Percentiles rank a stretch among this genome's conserved stretches.
Conservation (phyloP, 1,284 basidiomycete genomes). For the Meripilus lineatus region DNA sequence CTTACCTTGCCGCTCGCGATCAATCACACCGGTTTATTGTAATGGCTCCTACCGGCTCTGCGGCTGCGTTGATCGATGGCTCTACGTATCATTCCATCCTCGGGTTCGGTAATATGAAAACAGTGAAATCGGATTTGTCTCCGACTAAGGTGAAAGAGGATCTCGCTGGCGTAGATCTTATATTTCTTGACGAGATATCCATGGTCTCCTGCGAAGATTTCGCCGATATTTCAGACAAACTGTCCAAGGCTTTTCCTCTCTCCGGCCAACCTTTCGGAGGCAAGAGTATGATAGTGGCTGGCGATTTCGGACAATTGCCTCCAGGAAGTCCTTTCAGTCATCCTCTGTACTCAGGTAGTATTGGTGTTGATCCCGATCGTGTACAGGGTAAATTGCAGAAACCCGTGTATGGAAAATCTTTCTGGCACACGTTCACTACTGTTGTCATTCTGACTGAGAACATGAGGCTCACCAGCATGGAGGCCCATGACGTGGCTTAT, state of each 20-base stretch:
- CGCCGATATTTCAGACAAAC: conserved; percentile 5
- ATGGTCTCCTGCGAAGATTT: conserved; percentile 8
- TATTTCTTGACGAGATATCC: no score
- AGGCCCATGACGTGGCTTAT: no score
- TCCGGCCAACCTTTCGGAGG: conserved; percentile 7
- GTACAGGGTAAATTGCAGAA: no score
- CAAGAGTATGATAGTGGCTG: conserved; percentile 9
- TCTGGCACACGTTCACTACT: no score
- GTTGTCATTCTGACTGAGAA: no score
- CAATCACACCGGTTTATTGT: conserved; percentile 24
- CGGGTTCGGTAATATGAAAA: conserved; percentile 18
- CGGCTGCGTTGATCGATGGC: conserved; percentile 31
- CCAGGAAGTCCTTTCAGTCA: conserved; percentile 12
- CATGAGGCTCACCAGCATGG: no score
- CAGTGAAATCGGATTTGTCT: no score
- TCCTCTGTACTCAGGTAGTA: neutral
- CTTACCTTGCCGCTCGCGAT: conserved; percentile 23
- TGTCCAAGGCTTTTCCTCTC: neutral
- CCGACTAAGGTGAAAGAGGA: conserved; percentile 9
- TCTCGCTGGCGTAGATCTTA: conserved; percentile 26
- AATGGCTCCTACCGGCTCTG: conserved; percentile 34
- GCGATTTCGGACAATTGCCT: conserved; percentile 14
- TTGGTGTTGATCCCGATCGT: no score
- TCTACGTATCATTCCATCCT: conserved; percentile 34
- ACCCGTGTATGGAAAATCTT: no score